These are phyloP conservation scores for Rhodotorula sp. DNA, from an alignment of 1,284 basidiomycete genomes.

Conservation along the genomic window DNA sequence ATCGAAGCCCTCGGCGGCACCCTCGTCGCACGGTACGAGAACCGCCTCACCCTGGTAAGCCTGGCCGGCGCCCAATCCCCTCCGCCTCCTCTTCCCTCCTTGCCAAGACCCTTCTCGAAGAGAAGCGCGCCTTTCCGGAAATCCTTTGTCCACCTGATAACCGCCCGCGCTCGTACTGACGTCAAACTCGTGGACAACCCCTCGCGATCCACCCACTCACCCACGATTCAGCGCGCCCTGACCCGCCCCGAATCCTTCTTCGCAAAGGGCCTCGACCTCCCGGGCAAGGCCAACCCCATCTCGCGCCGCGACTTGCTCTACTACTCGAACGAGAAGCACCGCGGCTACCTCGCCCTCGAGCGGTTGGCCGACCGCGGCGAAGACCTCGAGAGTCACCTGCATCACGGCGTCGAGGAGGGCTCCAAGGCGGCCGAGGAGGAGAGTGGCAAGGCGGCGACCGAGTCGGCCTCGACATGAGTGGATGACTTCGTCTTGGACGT, in stretches of 20 bases:
- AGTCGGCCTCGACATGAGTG: not conserved
- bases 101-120: too few species aligned
- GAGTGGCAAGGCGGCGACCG: not conserved
- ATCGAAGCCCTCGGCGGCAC: conserved; percentile 79
- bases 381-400: not conserved
- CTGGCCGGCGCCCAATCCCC: too few species aligned
- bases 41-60: conserved; percentile 65
- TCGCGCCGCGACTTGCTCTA: conserved; percentile 45
- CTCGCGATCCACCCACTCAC: too few species aligned
- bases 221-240: conserved; percentile 41
- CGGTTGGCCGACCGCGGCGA: not conserved
- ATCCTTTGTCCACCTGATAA: too few species aligned
- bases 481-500: too few species aligned
- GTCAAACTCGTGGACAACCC: too few species aligned
- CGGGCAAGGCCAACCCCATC: conserved; percentile 38
- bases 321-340: conserved; percentile 53
- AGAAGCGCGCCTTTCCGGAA: too few species aligned
- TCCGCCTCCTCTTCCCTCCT: too few species aligned
- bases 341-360: conserved; percentile 41
- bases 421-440: not conserved
- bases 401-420: not conserved
- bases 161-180: too few species aligned
- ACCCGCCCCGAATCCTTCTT: conserved; percentile 41
- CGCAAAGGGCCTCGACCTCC: conserved; percentile 25
- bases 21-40: conserved; percentile 90